Conservation (phyloP, 345 rosid genomes). For the Lepidium sativum region DNA sequence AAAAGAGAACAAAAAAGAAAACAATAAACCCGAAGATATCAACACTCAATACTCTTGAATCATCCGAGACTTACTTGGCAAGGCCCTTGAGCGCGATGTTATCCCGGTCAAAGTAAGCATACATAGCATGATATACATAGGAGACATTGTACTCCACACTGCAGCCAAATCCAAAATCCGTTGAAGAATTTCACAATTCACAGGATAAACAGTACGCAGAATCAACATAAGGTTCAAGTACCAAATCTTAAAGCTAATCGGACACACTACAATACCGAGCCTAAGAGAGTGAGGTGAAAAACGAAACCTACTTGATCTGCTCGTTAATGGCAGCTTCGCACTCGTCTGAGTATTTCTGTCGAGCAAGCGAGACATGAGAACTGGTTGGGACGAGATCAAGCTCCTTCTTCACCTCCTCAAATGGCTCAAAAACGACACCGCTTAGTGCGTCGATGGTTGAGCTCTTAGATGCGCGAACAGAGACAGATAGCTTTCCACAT, state of each 20-base stretch:
- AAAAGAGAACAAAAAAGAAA: not conserved
- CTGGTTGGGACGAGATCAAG: constrained; percentile 71
- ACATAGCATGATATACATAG: constrained; percentile 87
- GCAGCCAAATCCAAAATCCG: not conserved
- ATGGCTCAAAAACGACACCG: constrained; percentile 86
- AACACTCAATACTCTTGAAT: not conserved
- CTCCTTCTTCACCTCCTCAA: constrained; percentile 89
- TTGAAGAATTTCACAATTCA: not conserved
- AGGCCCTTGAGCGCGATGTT: constrained; percentile 82
- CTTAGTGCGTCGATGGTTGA: constrained; percentile 8
- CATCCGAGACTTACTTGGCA: constrained; percentile 56
- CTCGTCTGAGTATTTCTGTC: constrained; percentile 60
- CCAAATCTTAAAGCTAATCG: constrained; percentile 1
- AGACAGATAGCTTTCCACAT: constrained; percentile 13
- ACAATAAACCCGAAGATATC: not conserved
- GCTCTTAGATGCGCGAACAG: constrained; percentile 19
- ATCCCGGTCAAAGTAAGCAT: constrained; percentile 85
- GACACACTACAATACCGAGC: not conserved
- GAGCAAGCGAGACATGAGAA: constrained; percentile 69
- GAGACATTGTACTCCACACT: constrained; percentile 95
- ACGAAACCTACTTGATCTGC: constrained; percentile 66
- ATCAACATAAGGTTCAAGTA: not conserved
- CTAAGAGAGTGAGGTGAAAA: not conserved
- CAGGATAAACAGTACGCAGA: not conserved
- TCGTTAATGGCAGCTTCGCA: constrained; percentile 79